These are phyloP conservation scores for Malus sylvestris DNA, from an alignment of 306 rosid genomes.

Conservation along the genomic window DNA sequence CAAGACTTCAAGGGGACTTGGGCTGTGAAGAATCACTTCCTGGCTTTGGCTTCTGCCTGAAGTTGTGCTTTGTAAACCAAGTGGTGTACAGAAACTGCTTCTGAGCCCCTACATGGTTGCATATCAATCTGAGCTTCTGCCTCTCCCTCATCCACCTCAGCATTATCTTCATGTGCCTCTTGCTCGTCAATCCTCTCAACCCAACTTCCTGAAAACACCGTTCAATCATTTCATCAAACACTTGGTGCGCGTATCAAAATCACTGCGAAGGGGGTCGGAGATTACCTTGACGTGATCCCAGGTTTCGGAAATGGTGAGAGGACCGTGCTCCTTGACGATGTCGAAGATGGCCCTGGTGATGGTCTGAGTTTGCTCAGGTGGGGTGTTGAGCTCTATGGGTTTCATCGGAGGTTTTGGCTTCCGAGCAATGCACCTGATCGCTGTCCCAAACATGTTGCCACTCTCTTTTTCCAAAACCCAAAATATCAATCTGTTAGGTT, in stretches of 20 bases:
- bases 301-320: conserved; percentile 66
- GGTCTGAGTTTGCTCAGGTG: conserved; percentile 75
- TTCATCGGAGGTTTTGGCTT: conserved; percentile 73
- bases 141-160: conserved; percentile 95
- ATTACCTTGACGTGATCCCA: conserved; percentile 79
- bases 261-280: neutral
- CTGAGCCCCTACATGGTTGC: conserved; percentile 73
- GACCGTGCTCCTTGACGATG: conserved; percentile 79
- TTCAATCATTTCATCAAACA: neutral
- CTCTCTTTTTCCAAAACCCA: neutral
- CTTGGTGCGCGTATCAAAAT: neutral
- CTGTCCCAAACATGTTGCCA: conserved; percentile 48
- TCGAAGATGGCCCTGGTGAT: conserved; percentile 65
- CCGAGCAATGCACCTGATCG: conserved; percentile 47
- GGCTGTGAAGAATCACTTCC: conserved; percentile 26
- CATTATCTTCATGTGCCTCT: conserved; percentile 77
- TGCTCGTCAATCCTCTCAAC: conserved; percentile 69
- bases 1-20: conserved; percentile 16
- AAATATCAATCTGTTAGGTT: neutral
- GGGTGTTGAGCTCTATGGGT: conserved; percentile 51
- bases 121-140: conserved; percentile 69
- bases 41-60: conserved; percentile 25
- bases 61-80: conserved; percentile 60
- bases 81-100: conserved; percentile 85
- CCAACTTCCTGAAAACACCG: conserved; percentile 56